A percentile compares a stretch with the other conserved stretches of the same genome.
Evolutionary conservation across 345 rosid species (phyloP).

Genomic region (Aquilaria yunnanensis): DNA sequence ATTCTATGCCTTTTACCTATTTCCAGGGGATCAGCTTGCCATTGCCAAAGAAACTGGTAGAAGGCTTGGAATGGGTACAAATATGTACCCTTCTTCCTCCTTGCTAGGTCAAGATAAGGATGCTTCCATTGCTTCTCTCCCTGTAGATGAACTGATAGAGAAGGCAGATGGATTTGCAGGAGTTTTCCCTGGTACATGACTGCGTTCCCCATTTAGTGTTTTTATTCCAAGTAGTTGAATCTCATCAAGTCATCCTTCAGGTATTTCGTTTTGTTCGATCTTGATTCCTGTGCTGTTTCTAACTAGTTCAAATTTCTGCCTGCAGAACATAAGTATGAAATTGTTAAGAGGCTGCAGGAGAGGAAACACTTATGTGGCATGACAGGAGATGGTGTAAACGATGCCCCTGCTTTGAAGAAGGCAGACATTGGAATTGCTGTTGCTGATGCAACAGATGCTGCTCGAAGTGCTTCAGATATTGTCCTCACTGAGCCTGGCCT

Average conservation of each 20-base stretch:
- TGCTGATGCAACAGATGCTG: conserved; percentile 96
- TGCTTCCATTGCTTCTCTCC: conserved; percentile 68
- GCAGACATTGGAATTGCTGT: conserved; percentile 99
- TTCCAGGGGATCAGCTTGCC: conserved; percentile 88
- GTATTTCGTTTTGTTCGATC: neutral
- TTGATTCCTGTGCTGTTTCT: neutral
- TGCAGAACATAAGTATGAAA: conserved; percentile 86
- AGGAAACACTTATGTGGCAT: conserved; percentile 92
- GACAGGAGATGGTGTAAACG: conserved; percentile 97
- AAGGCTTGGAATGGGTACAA: conserved; percentile 97
- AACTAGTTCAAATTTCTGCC: conserved; percentile 6
- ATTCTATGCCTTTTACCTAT: conserved; percentile 6
- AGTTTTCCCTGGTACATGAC: conserved; percentile 70
- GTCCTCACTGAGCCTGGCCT: conserved; percentile 96
- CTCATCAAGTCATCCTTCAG: too few species aligned
- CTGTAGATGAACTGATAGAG: conserved; percentile 86
- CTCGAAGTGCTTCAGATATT: conserved; percentile 88
- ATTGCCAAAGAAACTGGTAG: conserved; percentile 92
- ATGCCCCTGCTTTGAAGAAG: conserved; percentile 90
- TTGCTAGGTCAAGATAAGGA: conserved; percentile 83
- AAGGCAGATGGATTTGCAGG: conserved; percentile 97
- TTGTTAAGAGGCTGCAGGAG: conserved; percentile 76
- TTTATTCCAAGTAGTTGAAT: neutral
- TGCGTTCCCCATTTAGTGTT: too few species aligned
- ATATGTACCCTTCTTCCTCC: conserved; percentile 92